Conservation (phyloP, 306 rosid species). For the Senna tora region DNA sequence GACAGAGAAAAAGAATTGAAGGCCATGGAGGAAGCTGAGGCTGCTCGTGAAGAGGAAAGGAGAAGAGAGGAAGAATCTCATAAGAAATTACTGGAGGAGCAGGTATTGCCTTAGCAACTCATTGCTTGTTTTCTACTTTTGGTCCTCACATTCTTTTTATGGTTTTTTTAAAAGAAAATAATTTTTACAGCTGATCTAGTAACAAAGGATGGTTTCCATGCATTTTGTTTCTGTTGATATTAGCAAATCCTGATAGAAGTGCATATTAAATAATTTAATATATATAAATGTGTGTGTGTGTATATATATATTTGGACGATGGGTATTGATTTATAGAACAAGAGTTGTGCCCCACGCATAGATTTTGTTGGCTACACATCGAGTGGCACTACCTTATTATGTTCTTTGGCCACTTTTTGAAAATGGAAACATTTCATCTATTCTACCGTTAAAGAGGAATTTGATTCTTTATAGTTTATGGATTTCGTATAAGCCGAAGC, state of each 20-base stretch:
- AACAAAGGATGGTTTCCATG: background rate
- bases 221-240: background rate
- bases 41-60: constrained; percentile 81
- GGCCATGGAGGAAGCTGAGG: constrained; percentile 77
- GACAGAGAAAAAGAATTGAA: constrained; percentile 88
- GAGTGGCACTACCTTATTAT: constrained; percentile 9
- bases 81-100: constrained; percentile 78
- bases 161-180: constrained; percentile 10
- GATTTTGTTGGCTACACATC: background rate
- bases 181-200: constrained; percentile 1
- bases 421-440: background rate
- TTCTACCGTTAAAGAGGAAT: background rate
- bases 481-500: too few relatives aligned
- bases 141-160: background rate
- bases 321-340: constrained; percentile 3
- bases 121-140: background rate
- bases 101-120: constrained; percentile 51
- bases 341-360: background rate
- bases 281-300: too few relatives aligned
- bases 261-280: too few relatives aligned
- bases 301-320: too few relatives aligned
- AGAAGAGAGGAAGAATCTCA: constrained; percentile 73
- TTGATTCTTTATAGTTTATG: too few relatives aligned
- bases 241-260: background rate
- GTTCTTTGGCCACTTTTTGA: background rate